Percentiles rank a stretch among this genome's conserved stretches.
phyloP scores from a whole-genome alignment of 192 early-diverging fungal species.

The Coemansia furcata region DNA sequence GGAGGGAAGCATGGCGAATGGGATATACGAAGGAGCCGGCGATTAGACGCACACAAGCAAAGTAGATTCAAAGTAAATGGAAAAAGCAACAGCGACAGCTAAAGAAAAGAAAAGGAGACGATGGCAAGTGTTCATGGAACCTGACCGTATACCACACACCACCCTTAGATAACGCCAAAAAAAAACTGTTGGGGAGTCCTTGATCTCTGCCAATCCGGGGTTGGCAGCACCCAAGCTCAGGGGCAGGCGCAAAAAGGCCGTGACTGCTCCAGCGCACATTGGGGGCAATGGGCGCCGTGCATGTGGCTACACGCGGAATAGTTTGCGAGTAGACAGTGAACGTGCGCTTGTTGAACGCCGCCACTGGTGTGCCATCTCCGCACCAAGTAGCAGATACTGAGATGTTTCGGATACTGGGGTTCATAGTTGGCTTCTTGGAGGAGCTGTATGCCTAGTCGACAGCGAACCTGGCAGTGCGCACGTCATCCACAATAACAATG shows the following conservation, averaged over 20 bases:
- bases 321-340: background rate
- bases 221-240: background rate
- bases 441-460: background rate
- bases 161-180: background rate
- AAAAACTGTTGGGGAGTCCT: slow-evolving; percentile 2
- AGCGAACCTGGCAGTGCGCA: slow-evolving; percentile 55
- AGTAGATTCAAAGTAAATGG: slow-evolving; percentile 3
- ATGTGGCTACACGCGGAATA: background rate
- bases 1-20: slow-evolving; percentile 30
- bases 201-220: background rate
- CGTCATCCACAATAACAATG: slow-evolving; percentile 78
- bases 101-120: slow-evolving; percentile 2
- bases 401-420: background rate
- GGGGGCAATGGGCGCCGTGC: background rate
- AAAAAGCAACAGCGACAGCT: background rate
- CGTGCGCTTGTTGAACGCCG: background rate
- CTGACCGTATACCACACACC: background rate
- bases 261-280: background rate
- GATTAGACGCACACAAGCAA: slow-evolving; percentile 6
- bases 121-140: background rate
- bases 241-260: background rate
- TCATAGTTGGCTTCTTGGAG: too few species aligned
- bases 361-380: background rate
- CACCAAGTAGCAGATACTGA: background rate
- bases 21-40: background rate